Evolutionary conservation across 495 filamentous ascomycete genomes (phyloP), one percentile per base, ranked within the genome.

Genomic region (Xylaria longipes): DNA sequence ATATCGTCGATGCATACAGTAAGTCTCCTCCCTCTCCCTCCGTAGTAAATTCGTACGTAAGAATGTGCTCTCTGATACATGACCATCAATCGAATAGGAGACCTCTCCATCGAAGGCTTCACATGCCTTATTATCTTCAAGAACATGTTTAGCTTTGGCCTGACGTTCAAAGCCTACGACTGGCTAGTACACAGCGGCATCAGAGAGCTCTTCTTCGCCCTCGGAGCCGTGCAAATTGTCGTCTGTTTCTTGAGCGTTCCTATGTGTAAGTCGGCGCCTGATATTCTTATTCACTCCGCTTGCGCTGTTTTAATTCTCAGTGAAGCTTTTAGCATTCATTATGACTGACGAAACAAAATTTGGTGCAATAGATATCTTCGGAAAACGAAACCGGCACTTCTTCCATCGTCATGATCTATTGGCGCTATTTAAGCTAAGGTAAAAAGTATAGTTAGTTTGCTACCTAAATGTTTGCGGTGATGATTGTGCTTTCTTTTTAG

Each of bases 1-100:
- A 98, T 74, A 92, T 98, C 74, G 94, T 97, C 1, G 95, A 98
- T 83, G 95, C 95, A 1, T 94, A 97, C 81, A 91, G 94, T 92
- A 82, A 83, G 91, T 33, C 39, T n/a, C n/a, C 29, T 31, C 15
- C 45, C 14, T 52, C 35, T 27, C 57, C 17, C 12, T 39, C 27
- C 2, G 8, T 0, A 41, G 37, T 31, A n/a, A 12, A 12, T 9
- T 60, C 7, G 57, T 12, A n/a, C 31, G n/a, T 29, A 0, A 68
- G 27, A 22, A 29, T 22, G n/a, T 33, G 39, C 17, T 62, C 2
- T 56, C 54, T 63, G 54, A 75, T 5, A 14, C 1, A 14, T n/a
- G 14, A 66, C n/a, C 12, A 58, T 50, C 61, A 72, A 33, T 25
- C 65, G 65, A 5, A 70, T 70, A 94, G 92, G 91, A 12, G 89